A percentile compares a stretch with the other conserved stretches of the same genome.
phyloP scores from a whole-genome alignment of 768 basidiomycete genomes.

The Hygrophoropsis aurantiaca region DNA sequence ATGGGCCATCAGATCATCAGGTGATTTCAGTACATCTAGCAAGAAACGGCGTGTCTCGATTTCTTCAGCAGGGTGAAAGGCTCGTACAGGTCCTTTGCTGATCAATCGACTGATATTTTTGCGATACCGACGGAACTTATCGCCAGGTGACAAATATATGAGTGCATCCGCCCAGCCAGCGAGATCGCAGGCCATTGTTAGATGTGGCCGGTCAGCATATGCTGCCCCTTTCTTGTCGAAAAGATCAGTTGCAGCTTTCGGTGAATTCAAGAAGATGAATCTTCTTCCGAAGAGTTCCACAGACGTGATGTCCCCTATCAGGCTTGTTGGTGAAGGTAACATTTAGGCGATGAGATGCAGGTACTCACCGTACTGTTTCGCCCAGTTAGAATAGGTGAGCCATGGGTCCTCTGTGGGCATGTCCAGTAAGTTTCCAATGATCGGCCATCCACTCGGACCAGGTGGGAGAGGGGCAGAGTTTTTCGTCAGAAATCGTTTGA shows the following conservation, averaged over 20 bases:
- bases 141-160: background rate
- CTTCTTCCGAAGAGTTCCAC: no score
- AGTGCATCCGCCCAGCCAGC: background rate
- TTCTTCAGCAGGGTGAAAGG: constrained; percentile 43
- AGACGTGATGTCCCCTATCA: no score
- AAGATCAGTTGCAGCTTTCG: constrained; percentile 43
- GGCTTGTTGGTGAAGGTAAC: no score
- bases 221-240: constrained; percentile 50
- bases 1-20: constrained; percentile 49
- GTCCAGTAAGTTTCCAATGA: no score
- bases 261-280: no score
- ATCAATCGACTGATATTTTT: background rate
- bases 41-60: constrained; percentile 48
- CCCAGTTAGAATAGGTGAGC: constrained; percentile 19
- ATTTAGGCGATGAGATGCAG: background rate
- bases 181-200: constrained; percentile 12
- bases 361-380: constrained; percentile 24
- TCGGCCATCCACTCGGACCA: no score
- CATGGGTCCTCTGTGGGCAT: no score
- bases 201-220: no score
- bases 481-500: constrained; percentile 4
- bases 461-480: background rate
- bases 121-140: constrained; percentile 1
- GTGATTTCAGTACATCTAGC: constrained; percentile 47
- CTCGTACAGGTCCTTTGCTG: background rate